A percentile compares a stretch with the other conserved stretches of the same genome.
These are phyloP conservation scores for Tetrahymena thermophila DNA, from an alignment of 73 alveolate species.

Conservation along the genomic window DNA sequence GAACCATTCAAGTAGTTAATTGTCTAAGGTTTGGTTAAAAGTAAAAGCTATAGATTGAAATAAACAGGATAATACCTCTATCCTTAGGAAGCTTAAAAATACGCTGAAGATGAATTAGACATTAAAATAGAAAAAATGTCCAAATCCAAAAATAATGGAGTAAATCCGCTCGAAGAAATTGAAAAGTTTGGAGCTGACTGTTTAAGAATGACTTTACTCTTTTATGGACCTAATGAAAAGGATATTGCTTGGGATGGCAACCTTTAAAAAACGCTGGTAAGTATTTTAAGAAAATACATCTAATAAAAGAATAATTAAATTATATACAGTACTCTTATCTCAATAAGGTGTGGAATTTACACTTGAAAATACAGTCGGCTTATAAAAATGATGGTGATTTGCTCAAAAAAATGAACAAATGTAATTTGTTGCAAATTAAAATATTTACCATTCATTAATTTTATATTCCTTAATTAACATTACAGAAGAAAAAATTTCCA, in stretches of 20 bases:
- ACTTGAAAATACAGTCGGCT: neutral
- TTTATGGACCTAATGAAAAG: slow-evolving; percentile 60
- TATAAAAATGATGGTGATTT: neutral
- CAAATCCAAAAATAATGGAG: slow-evolving; percentile 57
- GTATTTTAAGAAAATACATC: slow-evolving; percentile 11
- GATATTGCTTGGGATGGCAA: slow-evolving; percentile 52
- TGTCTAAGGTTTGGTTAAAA: slow-evolving; percentile 58
- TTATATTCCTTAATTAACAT: neutral
- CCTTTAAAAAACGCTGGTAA: slow-evolving; percentile 16
- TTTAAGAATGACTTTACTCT: slow-evolving; percentile 39
- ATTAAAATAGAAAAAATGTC: slow-evolving; percentile 56
- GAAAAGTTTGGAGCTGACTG: slow-evolving; percentile 54
- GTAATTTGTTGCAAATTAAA: neutral
- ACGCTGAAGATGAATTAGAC: slow-evolving; percentile 3
- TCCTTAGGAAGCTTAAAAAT: slow-evolving; percentile 25
- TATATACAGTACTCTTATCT: neutral
- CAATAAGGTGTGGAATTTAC: neutral
- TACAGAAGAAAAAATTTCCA: neutral
- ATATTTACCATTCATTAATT: neutral
- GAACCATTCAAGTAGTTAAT: slow-evolving; percentile 63
- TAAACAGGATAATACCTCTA: slow-evolving; percentile 40
- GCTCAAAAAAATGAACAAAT: neutral
- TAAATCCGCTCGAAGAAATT: slow-evolving; percentile 26
- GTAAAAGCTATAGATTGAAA: slow-evolving; percentile 41
- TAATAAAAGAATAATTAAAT: neutral